These are phyloP conservation scores for Centrapalus pauciflorus DNA, from an alignment of 129 eudicot species.

Conservation along the genomic window DNA sequence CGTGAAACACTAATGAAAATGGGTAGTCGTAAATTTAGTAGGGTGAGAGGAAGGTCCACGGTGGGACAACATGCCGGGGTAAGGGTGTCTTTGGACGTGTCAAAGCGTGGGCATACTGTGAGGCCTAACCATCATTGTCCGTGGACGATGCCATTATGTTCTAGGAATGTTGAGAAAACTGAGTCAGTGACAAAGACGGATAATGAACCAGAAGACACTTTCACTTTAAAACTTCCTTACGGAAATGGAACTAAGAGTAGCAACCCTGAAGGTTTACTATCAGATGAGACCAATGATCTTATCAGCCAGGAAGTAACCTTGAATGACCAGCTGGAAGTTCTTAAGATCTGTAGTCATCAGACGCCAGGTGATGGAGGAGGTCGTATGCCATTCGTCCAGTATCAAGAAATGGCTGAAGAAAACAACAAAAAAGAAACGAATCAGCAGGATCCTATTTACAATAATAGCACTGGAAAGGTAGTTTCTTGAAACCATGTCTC, in stretches of 20 bases:
- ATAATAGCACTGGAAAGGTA: conserved; percentile 15
- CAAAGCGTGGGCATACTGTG: conserved; percentile 19
- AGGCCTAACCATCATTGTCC: conserved; percentile 2
- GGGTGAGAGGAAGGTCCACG: conserved; percentile 13
- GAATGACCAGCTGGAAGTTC: background rate
- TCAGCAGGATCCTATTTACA: background rate
- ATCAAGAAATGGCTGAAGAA: conserved; percentile 17
- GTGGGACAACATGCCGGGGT: conserved; percentile 11
- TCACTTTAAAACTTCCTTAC: too few relatives aligned
- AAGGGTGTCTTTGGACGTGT: conserved; percentile 8
- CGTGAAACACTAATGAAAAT: background rate
- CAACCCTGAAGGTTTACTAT: background rate
- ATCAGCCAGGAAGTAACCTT: background rate
- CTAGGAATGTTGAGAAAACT: too few relatives aligned
- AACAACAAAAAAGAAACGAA: background rate
- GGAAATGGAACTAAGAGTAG: background rate
- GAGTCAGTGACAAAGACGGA: too few relatives aligned
- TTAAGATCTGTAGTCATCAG: background rate
- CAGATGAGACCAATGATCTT: background rate
- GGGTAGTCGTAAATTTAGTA: conserved; percentile 3
- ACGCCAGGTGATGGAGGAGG: background rate
- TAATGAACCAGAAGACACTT: too few relatives aligned
- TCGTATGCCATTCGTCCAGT: background rate
- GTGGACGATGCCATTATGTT: background rate
- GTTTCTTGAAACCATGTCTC: background rate